These are phyloP conservation scores for Aphanocladium album DNA, from an alignment of 2,329 filamentous ascomycete species.

Conservation along the genomic window DNA sequence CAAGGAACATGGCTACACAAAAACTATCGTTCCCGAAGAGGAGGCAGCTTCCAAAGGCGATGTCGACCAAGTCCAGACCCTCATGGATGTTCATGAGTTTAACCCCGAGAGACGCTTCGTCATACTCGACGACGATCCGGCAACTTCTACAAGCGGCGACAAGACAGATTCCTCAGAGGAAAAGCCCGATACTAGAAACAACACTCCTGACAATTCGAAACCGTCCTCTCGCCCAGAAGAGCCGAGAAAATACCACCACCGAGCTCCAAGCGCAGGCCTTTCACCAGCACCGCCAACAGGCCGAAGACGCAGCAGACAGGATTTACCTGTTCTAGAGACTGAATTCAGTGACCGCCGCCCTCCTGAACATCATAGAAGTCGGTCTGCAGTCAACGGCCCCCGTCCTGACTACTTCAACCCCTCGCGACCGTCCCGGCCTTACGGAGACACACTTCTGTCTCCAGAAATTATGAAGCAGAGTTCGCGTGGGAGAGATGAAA, in stretches of 20 bases:
- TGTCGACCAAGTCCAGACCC: conserved; percentile 62
- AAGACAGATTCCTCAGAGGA: conserved; percentile 27
- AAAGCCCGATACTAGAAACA: conserved; percentile 15
- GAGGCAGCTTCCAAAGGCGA: conserved; percentile 58
- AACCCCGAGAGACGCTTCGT: conserved; percentile 64
- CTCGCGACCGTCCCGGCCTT: conserved; percentile 23
- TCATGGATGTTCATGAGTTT: conserved; percentile 56
- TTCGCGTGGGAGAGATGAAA: conserved; percentile 37
- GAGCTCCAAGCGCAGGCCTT: conserved; percentile 15
- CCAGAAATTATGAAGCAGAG: conserved; percentile 39
- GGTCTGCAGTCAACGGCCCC: conserved; percentile 29
- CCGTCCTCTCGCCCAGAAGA: neutral
- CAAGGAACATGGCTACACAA: conserved; percentile 48
- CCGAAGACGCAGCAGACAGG: conserved; percentile 29
- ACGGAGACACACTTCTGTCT: conserved; percentile 33
- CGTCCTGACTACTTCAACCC: conserved; percentile 28
- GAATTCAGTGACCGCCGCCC: conserved; percentile 25
- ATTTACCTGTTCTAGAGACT: conserved; percentile 43
- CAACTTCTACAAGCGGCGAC: neutral
- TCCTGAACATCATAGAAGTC: conserved; percentile 30
- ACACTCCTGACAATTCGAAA: neutral
- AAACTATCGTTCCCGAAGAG: conserved; percentile 36
- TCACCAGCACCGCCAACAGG: conserved; percentile 15
- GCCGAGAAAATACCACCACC: neutral
- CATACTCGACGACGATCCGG: conserved; percentile 37